Evolutionary conservation across 768 basidiomycete species (phyloP), one percentile per base, ranked within the genome.

Genomic region (Vararia minispora): DNA sequence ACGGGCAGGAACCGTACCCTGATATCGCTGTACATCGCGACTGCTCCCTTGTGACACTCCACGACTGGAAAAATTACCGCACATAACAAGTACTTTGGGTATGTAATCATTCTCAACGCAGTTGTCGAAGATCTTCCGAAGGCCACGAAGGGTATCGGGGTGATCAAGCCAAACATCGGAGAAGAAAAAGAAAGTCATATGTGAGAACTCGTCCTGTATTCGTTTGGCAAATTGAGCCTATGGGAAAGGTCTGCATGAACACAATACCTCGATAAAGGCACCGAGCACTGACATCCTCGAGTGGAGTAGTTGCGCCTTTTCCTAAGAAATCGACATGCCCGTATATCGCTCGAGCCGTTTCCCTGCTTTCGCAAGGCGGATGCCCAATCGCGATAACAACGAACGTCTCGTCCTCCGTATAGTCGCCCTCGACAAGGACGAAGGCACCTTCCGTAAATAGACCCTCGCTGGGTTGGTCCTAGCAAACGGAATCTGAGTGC

Each of bases 271-370:
- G 17, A 9, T 11, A 26, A 3, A 28, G 18, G 16, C 13, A n/a
- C 25, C 17, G 9, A 16, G 32, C 4, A 58, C 77, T 38, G 51
- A 92, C 94, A 57, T 98, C 95, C 63, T 98, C 92, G 5, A 84
- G 61, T 16, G 90, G 59, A 2, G 92, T 89, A 2, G 91, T 84
- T 3, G 87, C 77, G 2, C 95, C 95, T 50, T 84, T 79, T n/a
- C 95, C 95, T 9, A 98, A 71, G 53, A 98, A 95, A 57, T 99
- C 95, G 22, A 97, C 79, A 53, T 98, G 95, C 0, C 92, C 95
- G 53, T 87, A 95, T 47, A 98, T 80, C 28, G 84, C 88, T 47
- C 90, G 70, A 12, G 94, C 79, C 2, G 74, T 77, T 43, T 80
- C 79, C 28, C 95, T 68, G 48, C 81, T 72, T 60, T 99, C 95